Conservation (phyloP, 495 filamentous ascomycete species). For the Aspergillus carlsbadensis region DNA sequence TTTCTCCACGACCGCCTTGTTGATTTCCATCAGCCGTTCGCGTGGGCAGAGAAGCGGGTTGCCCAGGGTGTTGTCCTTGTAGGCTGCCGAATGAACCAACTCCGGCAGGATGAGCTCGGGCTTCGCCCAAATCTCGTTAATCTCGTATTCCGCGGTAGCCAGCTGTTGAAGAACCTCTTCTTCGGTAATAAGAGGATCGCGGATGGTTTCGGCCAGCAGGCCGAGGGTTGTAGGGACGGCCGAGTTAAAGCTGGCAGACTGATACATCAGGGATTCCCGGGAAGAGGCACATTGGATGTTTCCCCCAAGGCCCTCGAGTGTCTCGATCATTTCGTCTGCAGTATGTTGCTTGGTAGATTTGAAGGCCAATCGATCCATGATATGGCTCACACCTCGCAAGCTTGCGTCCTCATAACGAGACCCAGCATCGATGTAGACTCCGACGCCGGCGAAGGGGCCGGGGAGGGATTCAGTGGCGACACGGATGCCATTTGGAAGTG, state of each 20-base stretch:
- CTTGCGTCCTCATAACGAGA: slow-evolving; percentile 89
- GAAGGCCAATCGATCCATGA: slow-evolving; percentile 94
- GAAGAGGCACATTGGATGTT: slow-evolving; percentile 97
- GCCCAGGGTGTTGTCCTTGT: slow-evolving; percentile 90
- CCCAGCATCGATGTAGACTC: slow-evolving; percentile 95
- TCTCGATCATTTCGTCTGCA: slow-evolving; percentile 82
- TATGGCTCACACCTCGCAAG: slow-evolving; percentile 88
- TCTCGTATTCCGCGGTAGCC: slow-evolving; percentile 90
- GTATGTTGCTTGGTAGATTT: slow-evolving; percentile 79
- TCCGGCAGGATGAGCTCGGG: slow-evolving; percentile 95
- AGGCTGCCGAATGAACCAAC: slow-evolving; percentile 90
- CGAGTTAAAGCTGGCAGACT: slow-evolving; percentile 95
- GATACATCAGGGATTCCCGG: slow-evolving; percentile 97
- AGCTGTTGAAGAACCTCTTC: slow-evolving; percentile 85
- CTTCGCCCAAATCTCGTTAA: slow-evolving; percentile 96
- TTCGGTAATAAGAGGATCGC: slow-evolving; percentile 84
- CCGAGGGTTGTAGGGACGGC: slow-evolving; percentile 80
- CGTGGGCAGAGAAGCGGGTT: slow-evolving; percentile 90
- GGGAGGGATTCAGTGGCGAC: slow-evolving; percentile 95
- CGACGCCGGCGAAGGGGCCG: slow-evolving; percentile 91
- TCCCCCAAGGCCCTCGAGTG: slow-evolving; percentile 81
- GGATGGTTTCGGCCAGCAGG: slow-evolving; percentile 90
- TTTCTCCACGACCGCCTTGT: slow-evolving; percentile 68
- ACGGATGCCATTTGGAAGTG: slow-evolving; percentile 87
- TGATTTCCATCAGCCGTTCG: slow-evolving; percentile 76